Conservation (phyloP, 192 early-diverging fungal genomes). For the Coemansia sp. region DNA sequence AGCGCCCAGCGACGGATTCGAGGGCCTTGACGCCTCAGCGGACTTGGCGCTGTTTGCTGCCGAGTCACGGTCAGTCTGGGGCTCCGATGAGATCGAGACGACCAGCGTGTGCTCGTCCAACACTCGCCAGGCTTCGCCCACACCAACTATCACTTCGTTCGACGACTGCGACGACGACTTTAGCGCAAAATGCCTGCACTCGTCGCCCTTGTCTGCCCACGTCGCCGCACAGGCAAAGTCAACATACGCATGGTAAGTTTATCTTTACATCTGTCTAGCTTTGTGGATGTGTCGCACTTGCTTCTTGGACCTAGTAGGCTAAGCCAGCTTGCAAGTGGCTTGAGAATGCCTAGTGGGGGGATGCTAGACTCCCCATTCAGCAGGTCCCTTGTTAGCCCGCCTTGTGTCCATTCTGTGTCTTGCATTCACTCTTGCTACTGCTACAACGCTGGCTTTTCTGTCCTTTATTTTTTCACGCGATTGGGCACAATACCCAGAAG, state of each 20-base stretch:
- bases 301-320: neutral
- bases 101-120: constrained; percentile 31
- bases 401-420: neutral
- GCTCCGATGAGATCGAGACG: constrained; percentile 41
- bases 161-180: constrained; percentile 24
- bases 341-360: neutral
- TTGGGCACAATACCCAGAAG: constrained; percentile 8
- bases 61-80: constrained; percentile 38
- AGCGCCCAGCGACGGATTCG: constrained; percentile 38
- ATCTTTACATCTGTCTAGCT: neutral
- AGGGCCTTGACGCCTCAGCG: constrained; percentile 37
- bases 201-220: constrained; percentile 45
- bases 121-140: constrained; percentile 54
- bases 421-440: neutral
- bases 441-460: constrained; percentile 8
- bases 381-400: neutral
- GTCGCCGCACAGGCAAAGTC: constrained; percentile 54
- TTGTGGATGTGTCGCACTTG: neutral
- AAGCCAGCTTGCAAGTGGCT: constrained; percentile 3
- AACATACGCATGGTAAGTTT: constrained; percentile 52
- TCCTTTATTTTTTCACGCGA: neutral
- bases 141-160: constrained; percentile 42
- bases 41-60: constrained; percentile 54
- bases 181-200: constrained; percentile 12
- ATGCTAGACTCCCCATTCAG: neutral